These are phyloP conservation scores for Populus alba DNA, from an alignment of 345 rosid genomes.

Conservation along the genomic window DNA sequence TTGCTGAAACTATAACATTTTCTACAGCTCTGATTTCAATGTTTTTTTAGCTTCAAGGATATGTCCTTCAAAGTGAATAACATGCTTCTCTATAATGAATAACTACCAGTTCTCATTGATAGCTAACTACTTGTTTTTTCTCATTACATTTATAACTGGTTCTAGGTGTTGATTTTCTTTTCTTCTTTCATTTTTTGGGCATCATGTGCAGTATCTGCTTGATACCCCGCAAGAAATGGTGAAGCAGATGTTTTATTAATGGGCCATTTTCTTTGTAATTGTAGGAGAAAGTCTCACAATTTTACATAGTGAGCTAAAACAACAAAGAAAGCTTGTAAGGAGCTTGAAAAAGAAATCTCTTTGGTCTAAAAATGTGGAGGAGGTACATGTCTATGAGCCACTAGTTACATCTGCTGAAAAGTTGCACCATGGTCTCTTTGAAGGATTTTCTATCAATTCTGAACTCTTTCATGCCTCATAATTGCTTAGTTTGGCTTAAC, in stretches of 20 bases:
- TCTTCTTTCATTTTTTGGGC: not conserved
- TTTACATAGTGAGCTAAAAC: slow-evolving; percentile 67
- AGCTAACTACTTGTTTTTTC: not conserved
- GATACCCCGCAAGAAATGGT: not conserved
- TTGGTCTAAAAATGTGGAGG: slow-evolving; percentile 79
- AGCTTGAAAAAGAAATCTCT: slow-evolving; percentile 82
- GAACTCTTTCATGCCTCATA: not conserved
- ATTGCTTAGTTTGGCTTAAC: not conserved
- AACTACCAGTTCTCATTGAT: not conserved
- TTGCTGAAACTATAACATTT: not conserved
- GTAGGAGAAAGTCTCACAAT: slow-evolving; percentile 63
- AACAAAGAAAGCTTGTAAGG: slow-evolving; percentile 64
- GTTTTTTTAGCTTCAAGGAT: not conserved
- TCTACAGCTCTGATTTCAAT: not conserved
- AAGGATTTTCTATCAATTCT: not conserved
- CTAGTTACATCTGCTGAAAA: not conserved
- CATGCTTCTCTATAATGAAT: not conserved
- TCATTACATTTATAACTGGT: not conserved
- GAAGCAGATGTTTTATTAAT: slow-evolving; percentile 2
- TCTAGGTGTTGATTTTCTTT: not conserved
- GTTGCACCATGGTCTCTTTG: not conserved
- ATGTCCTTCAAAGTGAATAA: not conserved
- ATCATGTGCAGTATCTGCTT: slow-evolving; percentile 1
- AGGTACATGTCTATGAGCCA: slow-evolving; percentile 41
- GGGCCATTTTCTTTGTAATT: slow-evolving; percentile 17